Conservation (phyloP, 495 filamentous ascomycete species). For the Astrothelium subdiscretum region DNA sequence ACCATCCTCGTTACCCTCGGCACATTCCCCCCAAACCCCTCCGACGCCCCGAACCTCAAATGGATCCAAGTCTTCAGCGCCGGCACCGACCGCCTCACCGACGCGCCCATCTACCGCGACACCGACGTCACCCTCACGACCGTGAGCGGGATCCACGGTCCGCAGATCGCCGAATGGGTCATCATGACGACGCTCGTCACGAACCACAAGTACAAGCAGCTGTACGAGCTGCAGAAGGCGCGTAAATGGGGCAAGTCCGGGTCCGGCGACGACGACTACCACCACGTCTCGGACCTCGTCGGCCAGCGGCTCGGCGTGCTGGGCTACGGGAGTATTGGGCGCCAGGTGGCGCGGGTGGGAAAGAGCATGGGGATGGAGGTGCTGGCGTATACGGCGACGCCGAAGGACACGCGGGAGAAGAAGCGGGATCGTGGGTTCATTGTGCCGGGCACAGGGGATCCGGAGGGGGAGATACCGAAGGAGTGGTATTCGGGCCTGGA, state of each 20-base stretch:
- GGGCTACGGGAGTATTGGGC: slow-evolving; percentile 76
- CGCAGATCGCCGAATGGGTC: slow-evolving; percentile 77
- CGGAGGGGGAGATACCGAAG: slow-evolving; percentile 55
- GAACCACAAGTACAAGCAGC: slow-evolving; percentile 39
- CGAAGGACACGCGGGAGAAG: slow-evolving; percentile 42
- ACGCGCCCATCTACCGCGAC: slow-evolving; percentile 51
- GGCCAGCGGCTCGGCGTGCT: slow-evolving; percentile 58
- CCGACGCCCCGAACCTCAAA: slow-evolving; percentile 46
- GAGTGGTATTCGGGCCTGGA: slow-evolving; percentile 63
- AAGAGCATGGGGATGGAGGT: slow-evolving; percentile 69
- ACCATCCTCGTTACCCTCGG: slow-evolving; percentile 53
- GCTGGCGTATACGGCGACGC: slow-evolving; percentile 65
- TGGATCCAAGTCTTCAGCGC: slow-evolving; percentile 67
- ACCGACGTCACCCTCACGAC: slow-evolving; percentile 57
- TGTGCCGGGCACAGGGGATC: slow-evolving; percentile 66
- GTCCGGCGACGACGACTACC: slow-evolving; percentile 22
- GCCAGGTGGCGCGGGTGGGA: slow-evolving; percentile 59
- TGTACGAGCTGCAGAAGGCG: slow-evolving; percentile 41
- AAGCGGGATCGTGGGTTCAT: slow-evolving; percentile 55
- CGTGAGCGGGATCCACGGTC: slow-evolving; percentile 66
- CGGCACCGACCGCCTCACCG: slow-evolving; percentile 56
- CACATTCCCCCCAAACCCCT: slow-evolving; percentile 37
- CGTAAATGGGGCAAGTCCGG: slow-evolving; percentile 37
- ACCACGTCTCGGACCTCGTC: slow-evolving; percentile 36
- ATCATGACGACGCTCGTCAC: slow-evolving; percentile 47